These are phyloP conservation scores for Trametes cingulata DNA, from an alignment of 768 basidiomycete species.

Conservation along the genomic window DNA sequence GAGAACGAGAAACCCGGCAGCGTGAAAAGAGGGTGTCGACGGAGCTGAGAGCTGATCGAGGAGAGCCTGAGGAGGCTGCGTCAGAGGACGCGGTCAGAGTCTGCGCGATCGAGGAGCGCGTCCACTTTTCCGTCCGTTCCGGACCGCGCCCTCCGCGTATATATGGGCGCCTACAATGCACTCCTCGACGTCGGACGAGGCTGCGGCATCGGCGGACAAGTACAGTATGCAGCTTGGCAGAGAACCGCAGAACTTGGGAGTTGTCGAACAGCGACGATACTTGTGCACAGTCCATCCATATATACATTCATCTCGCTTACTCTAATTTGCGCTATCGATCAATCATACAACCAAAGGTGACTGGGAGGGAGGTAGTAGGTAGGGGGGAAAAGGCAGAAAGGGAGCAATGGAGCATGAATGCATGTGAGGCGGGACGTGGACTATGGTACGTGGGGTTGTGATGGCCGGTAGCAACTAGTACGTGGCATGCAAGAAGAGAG, in stretches of 20 bases:
- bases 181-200: not conserved
- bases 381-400: not conserved
- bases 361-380: not conserved
- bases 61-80: not conserved
- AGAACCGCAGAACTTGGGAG: too few relatives aligned
- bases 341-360: conserved; percentile 29
- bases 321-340: conserved; percentile 25
- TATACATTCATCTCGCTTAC: conserved; percentile 24
- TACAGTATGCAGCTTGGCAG: too few relatives aligned
- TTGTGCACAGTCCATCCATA: conserved; percentile 22
- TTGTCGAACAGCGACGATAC: not conserved
- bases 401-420: conserved; percentile 22
- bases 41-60: not conserved
- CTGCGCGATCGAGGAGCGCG: not conserved
- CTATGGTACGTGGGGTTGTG: conserved; percentile 29
- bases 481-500: conserved; percentile 24
- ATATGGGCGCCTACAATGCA: not conserved
- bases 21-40: not conserved
- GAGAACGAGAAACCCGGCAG: not conserved
- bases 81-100: not conserved
- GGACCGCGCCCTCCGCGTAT: not conserved
- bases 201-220: too few relatives aligned
- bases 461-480: conserved; percentile 11
- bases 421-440: conserved; percentile 20
- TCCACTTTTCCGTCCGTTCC: not conserved